Conservation (phyloP, 1,284 basidiomycete genomes). For the Naganishia albida region DNA sequence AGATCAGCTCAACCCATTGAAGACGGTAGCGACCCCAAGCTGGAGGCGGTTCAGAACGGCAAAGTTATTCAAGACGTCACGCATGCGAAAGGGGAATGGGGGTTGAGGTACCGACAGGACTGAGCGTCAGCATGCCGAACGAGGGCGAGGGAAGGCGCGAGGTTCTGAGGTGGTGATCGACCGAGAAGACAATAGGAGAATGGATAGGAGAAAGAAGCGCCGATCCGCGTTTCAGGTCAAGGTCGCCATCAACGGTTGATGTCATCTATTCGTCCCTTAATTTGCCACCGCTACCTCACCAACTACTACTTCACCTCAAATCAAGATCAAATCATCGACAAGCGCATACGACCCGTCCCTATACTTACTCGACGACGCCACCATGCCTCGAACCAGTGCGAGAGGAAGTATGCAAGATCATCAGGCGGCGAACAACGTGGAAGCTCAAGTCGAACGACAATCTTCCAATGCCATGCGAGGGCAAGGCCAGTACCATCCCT, state of each 20-base stretch:
- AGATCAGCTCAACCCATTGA: neutral
- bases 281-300: too few species aligned
- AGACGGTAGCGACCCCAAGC: neutral
- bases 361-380: neutral
- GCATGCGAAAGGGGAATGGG: conserved; percentile 29
- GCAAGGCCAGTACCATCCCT: conserved; percentile 13
- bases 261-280: too few species aligned
- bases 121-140: too few species aligned
- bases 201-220: neutral
- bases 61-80: conserved; percentile 31
- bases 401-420: too few species aligned
- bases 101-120: conserved; percentile 17
- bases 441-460: too few species aligned
- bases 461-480: neutral
- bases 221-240: neutral
- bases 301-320: too few species aligned
- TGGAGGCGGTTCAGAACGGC: conserved; percentile 27
- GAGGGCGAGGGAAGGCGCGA: too few species aligned
- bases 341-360: too few species aligned
- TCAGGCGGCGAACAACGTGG: neutral
- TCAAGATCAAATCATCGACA: too few species aligned
- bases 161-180: too few species aligned
- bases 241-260: too few species aligned
- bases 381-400: conserved; percentile 5
- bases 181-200: too few species aligned